A percentile compares a stretch with the other conserved stretches of the same genome.
These are phyloP conservation scores for Blastobotrys serpentis DNA, from an alignment of 1,139 yeast species.

Conservation along the genomic window DNA sequence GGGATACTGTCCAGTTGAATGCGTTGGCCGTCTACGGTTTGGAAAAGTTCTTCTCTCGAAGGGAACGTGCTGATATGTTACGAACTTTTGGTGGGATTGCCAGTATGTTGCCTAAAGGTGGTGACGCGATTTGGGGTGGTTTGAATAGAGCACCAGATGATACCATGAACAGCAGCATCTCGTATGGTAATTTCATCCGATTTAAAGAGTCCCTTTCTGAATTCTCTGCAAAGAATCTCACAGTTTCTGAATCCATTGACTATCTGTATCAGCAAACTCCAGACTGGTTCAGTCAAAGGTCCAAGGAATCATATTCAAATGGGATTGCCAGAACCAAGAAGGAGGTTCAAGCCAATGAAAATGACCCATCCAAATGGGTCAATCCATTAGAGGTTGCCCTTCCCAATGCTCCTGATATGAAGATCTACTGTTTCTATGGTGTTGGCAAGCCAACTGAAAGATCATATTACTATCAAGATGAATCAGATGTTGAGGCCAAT, in stretches of 20 bases:
- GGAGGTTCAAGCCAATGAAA: slow-evolving; percentile 63
- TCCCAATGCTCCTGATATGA: slow-evolving; percentile 92
- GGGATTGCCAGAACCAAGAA: slow-evolving; percentile 64
- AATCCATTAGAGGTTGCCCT: slow-evolving; percentile 90
- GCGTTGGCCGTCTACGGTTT: slow-evolving; percentile 91
- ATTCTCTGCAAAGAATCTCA: slow-evolving; percentile 53
- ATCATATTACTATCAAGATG: slow-evolving; percentile 80
- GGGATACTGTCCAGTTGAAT: slow-evolving; percentile 91
- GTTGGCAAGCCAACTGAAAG: slow-evolving; percentile 95
- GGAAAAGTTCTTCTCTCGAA: slow-evolving; percentile 87
- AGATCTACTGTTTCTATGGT: slow-evolving; percentile 87
- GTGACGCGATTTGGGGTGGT: slow-evolving; percentile 84
- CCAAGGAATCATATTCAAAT: slow-evolving; percentile 68
- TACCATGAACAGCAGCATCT: slow-evolving; percentile 46
- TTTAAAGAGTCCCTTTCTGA: slow-evolving; percentile 50
- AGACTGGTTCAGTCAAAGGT: slow-evolving; percentile 67
- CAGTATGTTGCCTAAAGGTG: slow-evolving; percentile 96
- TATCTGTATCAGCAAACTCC: slow-evolving; percentile 65
- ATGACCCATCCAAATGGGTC: slow-evolving; percentile 76
- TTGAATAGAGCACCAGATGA: slow-evolving; percentile 49
- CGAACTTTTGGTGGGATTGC: slow-evolving; percentile 91
- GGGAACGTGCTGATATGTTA: slow-evolving; percentile 82
- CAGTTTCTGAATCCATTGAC: slow-evolving; percentile 66
- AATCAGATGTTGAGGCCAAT: slow-evolving; percentile 47
- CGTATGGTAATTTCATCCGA: slow-evolving; percentile 76